phyloP scores from a whole-genome alignment of 768 basidiomycete genomes.

The Agaricus blazei region DNA sequence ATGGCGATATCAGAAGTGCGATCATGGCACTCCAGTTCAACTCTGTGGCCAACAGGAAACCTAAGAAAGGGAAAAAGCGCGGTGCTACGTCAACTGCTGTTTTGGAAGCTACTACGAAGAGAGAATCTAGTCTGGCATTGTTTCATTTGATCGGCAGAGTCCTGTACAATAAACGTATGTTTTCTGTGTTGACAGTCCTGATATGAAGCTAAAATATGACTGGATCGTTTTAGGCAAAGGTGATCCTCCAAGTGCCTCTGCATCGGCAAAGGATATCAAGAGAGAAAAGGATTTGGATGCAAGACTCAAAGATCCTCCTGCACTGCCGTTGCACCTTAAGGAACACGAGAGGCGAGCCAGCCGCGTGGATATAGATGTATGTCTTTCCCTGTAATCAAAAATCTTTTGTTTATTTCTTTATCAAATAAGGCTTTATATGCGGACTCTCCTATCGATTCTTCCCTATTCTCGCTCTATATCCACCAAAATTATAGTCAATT shows the following conservation, averaged over 20 bases:
- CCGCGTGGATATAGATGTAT: conserved; percentile 65
- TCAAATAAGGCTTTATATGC: conserved; percentile 60
- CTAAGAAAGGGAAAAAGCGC: conserved; percentile 25
- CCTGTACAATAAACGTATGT: conserved; percentile 89
- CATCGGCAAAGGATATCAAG: conserved; percentile 57
- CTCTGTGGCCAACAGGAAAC: conserved; percentile 41
- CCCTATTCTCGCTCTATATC: conserved; percentile 81
- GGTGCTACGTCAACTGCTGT: conserved; percentile 29
- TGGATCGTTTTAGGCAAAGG: conserved; percentile 55
- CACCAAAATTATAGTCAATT: conserved; percentile 94
- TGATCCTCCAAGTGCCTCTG: conserved; percentile 54
- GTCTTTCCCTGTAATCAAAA: background rate
- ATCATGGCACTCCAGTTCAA: conserved; percentile 92
- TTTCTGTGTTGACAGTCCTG: background rate
- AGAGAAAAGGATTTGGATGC: conserved; percentile 55
- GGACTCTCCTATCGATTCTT: conserved; percentile 88
- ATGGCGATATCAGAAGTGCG: conserved; percentile 91
- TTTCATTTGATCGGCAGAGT: conserved; percentile 95
- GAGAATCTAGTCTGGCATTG: conserved; percentile 82
- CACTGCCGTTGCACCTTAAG: conserved; percentile 54
- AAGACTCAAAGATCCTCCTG: conserved; percentile 45
- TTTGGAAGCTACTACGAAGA: conserved; percentile 70
- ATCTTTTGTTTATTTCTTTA: too few species aligned
- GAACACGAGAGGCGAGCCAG: conserved; percentile 63
- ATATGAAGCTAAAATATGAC: conserved; percentile 3